A percentile compares a stretch with the other conserved stretches of the same genome.
These are phyloP conservation scores for Recurvomyces mirabilis DNA, from an alignment of 495 filamentous ascomycete genomes.

Conservation along the genomic window DNA sequence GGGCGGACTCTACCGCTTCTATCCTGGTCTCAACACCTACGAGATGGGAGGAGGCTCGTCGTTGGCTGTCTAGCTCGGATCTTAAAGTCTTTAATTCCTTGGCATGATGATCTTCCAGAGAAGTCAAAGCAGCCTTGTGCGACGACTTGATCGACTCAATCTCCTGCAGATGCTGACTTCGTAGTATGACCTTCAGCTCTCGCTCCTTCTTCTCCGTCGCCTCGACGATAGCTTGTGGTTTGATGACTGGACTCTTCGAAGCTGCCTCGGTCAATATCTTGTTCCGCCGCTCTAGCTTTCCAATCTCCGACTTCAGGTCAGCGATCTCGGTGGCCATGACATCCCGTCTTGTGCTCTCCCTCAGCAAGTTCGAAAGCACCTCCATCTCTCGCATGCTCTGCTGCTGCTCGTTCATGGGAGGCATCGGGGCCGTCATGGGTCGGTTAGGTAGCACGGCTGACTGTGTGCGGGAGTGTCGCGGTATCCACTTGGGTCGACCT, in stretches of 20 bases:
- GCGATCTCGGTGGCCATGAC: constrained; percentile 5
- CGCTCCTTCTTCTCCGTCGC: constrained; percentile 11
- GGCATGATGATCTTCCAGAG: constrained; percentile 4
- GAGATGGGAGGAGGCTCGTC: neutral
- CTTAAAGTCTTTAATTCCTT: constrained; percentile 7
- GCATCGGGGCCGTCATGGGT: constrained; percentile 2
- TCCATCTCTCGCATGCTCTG: constrained; percentile 13
- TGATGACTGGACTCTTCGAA: neutral
- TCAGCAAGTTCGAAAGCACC: constrained; percentile 15
- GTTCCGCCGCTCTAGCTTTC: constrained; percentile 6
- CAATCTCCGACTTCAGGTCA: constrained; percentile 14
- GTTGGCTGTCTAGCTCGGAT: constrained; percentile 9
- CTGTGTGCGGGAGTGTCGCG: constrained; percentile 13
- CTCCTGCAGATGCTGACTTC: constrained; percentile 2
- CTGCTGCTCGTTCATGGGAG: neutral
- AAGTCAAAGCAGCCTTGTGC: constrained; percentile 4
- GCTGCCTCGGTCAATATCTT: constrained; percentile 1
- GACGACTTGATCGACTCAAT: constrained; percentile 9
- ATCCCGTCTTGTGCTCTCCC: constrained; percentile 13
- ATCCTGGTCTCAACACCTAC: constrained; percentile 20
- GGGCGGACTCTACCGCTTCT: constrained; percentile 14
- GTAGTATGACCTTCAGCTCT: constrained; percentile 5
- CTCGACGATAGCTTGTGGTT: constrained; percentile 2
- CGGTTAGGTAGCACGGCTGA: constrained; percentile 9
- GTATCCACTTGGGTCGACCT: neutral